A percentile compares a stretch with the other conserved stretches of the same genome.
Evolutionary conservation across 345 rosid genomes (phyloP).

Genomic region (Stellera chamaejasme): DNA sequence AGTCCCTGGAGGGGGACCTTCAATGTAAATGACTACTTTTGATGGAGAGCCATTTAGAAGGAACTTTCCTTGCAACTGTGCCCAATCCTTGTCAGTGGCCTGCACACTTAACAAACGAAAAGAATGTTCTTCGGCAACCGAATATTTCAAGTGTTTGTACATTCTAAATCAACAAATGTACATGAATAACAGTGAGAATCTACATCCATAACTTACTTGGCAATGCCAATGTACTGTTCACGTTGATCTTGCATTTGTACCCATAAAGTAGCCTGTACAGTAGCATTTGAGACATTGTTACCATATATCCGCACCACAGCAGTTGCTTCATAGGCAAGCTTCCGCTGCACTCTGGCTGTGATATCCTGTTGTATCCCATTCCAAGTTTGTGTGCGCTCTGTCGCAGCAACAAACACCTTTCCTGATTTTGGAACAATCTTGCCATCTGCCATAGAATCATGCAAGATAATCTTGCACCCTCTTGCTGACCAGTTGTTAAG

Average conservation of each 20-base stretch:
- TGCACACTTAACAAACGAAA: constrained; percentile 36
- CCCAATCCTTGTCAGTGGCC: constrained; percentile 80
- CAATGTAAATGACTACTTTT: constrained; percentile 65
- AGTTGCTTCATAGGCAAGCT: constrained; percentile 60
- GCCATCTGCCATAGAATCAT: constrained; percentile 73
- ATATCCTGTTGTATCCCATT: constrained; percentile 91
- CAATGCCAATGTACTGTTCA: constrained; percentile 72
- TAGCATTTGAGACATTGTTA: constrained; percentile 40
- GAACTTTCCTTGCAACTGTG: constrained; percentile 72
- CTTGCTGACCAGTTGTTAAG: constrained; percentile 87
- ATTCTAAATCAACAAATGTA: background rate
- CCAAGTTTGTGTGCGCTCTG: constrained; percentile 83
- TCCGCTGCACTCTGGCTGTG: constrained; percentile 63
- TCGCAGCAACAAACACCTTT: constrained; percentile 63
- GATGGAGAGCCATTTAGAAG: constrained; percentile 74
- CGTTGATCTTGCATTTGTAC: constrained; percentile 57
- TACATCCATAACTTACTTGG: constrained; percentile 42
- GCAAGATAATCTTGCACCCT: constrained; percentile 73
- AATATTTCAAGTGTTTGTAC: background rate
- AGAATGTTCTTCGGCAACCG: background rate
- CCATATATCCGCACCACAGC: constrained; percentile 76
- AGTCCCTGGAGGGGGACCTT: constrained; percentile 87
- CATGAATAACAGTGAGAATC: background rate
- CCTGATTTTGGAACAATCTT: constrained; percentile 65
- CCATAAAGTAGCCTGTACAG: constrained; percentile 68